Base-by-base conservation (phyloP, 2,329 filamentous ascomycete genomes). In the Periconia sp. region DNA sequence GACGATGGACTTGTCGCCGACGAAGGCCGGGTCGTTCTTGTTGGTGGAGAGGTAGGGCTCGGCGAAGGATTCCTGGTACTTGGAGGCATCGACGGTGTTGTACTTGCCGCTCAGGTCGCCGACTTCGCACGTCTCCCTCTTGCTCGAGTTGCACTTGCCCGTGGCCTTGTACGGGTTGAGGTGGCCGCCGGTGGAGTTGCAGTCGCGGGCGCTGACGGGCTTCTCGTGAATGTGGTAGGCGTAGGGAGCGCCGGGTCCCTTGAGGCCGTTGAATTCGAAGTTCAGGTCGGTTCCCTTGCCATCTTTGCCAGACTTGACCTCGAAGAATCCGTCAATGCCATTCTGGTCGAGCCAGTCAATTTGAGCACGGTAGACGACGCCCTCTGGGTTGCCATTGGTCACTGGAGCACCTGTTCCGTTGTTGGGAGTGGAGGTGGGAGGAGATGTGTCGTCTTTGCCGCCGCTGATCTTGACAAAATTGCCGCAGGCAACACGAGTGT, bases 1-100 rank as follows among this genome's bases (percentile, higher is more conserved):
- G 41, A 85, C 82, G 51, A 85, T 66, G 45, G 79, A 82, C 41
- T 78, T 74, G 62, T 82, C 78, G 46, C 82, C 82, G 53, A 85
- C 76, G 70, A 77, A 85, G 30, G 80, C 71, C 15, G 64, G 64
- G 41, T 70, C 66, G 11, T 65, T 68, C 0, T 70, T 64, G 35
- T 66, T 61, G 43, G 77, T 79, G 31, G 82, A 78, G 37, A 80
- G 56, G 71, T 79, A 85, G 37, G 69, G 64, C 57, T 85, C 82
- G 27, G 57, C 47, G 55, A 82, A 80, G 58, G 77, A 79, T 37
- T 37, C 33, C 3, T 5, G 6, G 45, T 45, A 48, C 20, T 14
- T 23, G 1, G 6, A n/a, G n/a, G 5, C 41, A 14, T 37, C 33
- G 47, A 77, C 65, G 42, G 69, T 74, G 52, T 76, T 76, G 58